Evolutionary conservation across 192 early-diverging fungal genomes (phyloP), one percentile per base, ranked within the genome.

Genomic region (Umbelopsis vinacea): DNA sequence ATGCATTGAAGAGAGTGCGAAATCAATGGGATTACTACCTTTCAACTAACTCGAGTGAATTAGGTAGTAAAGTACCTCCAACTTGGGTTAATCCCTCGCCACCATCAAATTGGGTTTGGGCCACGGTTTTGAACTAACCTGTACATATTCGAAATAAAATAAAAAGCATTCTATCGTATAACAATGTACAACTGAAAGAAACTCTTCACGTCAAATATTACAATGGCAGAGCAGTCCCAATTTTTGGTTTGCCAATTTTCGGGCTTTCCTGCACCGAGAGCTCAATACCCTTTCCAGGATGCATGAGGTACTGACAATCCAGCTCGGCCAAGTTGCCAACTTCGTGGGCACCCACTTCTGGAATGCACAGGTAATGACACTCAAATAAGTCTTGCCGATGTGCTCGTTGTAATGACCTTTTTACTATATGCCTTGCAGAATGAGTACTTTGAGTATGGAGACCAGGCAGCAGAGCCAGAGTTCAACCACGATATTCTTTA

Each of bases 331-430:
- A 26, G 78, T 82, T 52, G 87, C 96, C 47, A 96, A 95, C 78
- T 96, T 89, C 79, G 91, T 94, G 3, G 95, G 94, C 12, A 88
- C 94, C 19, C 96, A 98, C 81, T 95, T 89, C 73, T 98, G 96
- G 95, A 98, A 97, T 78, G 82, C 92, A 19, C 91, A 93, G 84
- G 94, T 91, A 76, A 46, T 47, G 12, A 67, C 63, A 29, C 10
- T 38, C 60, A 52, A 7, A 43, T 53, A 57, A 12, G 40, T 1
- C 6, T 26, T 0, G 43, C 63, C 2, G 69, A 52, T 38, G 37
- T 46, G 19, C 66, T 45, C 74, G 12, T 11, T 19, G 57, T 19
- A 37, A n/a, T 63, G 21, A 71, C 71, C 14, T 79, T 66, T 57
- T 73, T 66, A 17, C 57, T 52, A 14, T 74, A 54, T 23, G 47